Conservation (phyloP, 225 moss, liverwort and hornwort species). For the Asterella californica region DNA sequence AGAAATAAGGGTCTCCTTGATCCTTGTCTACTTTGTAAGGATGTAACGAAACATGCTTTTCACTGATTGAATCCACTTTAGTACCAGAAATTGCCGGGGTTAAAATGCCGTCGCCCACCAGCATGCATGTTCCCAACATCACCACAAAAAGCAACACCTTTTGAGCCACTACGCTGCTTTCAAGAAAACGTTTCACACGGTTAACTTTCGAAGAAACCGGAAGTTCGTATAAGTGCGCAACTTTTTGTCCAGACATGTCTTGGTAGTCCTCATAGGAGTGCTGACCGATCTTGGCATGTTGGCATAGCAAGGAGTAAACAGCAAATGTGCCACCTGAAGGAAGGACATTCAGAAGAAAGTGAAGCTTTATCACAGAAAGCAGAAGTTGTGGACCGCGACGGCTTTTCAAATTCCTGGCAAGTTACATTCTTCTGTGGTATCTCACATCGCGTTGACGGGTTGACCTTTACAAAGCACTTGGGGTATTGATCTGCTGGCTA, state of each 20-base stretch:
- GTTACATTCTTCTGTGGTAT: not conserved
- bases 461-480: not conserved
- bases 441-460: not conserved
- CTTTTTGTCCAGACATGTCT: slow-evolving; percentile 45
- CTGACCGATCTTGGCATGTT: slow-evolving; percentile 64
- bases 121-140: slow-evolving; percentile 90
- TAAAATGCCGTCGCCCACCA: slow-evolving; percentile 90
- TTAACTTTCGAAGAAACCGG: slow-evolving; percentile 32
- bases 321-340: slow-evolving; percentile 85
- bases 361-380: not conserved
- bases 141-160: slow-evolving; percentile 61
- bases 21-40: not conserved
- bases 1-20: not conserved
- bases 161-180: slow-evolving; percentile 49
- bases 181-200: slow-evolving; percentile 48
- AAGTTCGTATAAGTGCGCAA: slow-evolving; percentile 51
- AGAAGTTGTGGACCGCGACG: not conserved
- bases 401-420: not conserved
- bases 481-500: not conserved
- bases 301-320: slow-evolving; percentile 77
- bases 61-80: not conserved
- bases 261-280: slow-evolving; percentile 48
- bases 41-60: not conserved
- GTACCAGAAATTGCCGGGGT: slow-evolving; percentile 89
- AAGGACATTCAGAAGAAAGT: not conserved